These are phyloP conservation scores for Arabis alpina DNA, from an alignment of 345 rosid genomes.

Conservation along the genomic window DNA sequence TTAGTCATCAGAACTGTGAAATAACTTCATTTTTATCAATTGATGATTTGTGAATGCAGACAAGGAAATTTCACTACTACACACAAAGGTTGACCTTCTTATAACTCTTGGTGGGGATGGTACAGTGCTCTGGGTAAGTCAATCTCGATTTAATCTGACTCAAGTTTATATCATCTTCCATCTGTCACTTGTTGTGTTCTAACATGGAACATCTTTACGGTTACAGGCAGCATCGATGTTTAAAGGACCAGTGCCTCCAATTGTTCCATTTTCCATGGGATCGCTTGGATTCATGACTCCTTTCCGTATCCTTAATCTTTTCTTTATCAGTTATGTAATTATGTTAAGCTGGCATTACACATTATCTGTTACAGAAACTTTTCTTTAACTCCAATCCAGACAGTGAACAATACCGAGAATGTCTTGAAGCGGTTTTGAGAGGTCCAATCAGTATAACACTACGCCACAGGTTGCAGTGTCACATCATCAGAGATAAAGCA, in stretches of 20 bases:
- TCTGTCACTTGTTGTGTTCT: slow-evolving; percentile 10
- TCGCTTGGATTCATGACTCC: slow-evolving; percentile 99
- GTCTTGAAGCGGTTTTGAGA: slow-evolving; percentile 71
- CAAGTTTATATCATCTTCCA: slow-evolving; percentile 7
- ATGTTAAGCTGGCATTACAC: slow-evolving; percentile 14
- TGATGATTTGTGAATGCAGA: slow-evolving; percentile 56
- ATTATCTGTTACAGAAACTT: slow-evolving; percentile 4
- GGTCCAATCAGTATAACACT: slow-evolving; percentile 96
- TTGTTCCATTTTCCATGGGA: slow-evolving; percentile 94
- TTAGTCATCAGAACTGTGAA: neutral
- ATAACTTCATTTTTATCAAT: slow-evolving; percentile 4
- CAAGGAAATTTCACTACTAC: slow-evolving; percentile 67
- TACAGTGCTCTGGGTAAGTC: slow-evolving; percentile 95
- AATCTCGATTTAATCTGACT: slow-evolving; percentile 3
- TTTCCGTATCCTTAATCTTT: slow-evolving; percentile 76
- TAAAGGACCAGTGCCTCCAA: slow-evolving; percentile 98
- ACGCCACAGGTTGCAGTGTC: slow-evolving; percentile 86
- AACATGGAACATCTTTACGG: slow-evolving; percentile 25
- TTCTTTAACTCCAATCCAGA: slow-evolving; percentile 51
- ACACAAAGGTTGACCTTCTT: slow-evolving; percentile 88
- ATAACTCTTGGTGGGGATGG: slow-evolving; percentile 99
- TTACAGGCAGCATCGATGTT: slow-evolving; percentile 98
- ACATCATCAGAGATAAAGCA: slow-evolving; percentile 80
- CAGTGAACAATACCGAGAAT: slow-evolving; percentile 83
- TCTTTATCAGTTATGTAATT: neutral